Evolutionary conservation across 2,329 filamentous ascomycete genomes (phyloP).

Genomic region (Bipolaris gigantea): DNA sequence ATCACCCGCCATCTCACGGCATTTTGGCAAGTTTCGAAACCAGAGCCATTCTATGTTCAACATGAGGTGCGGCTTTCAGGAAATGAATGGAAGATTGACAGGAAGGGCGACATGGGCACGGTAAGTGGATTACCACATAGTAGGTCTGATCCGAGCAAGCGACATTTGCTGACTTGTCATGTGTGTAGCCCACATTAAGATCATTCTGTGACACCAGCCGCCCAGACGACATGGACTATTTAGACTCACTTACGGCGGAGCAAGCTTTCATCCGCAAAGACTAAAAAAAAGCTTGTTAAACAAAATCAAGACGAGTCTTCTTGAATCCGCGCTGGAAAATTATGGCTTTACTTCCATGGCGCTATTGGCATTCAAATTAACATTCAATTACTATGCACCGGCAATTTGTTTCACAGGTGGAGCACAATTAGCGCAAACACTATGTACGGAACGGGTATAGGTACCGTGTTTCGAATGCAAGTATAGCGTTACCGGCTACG

Average conservation of each 20-base stretch:
- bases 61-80: slow-evolving; percentile 21
- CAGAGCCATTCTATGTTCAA: slow-evolving; percentile 26
- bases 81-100: slow-evolving; percentile 19
- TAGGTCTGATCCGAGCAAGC: neutral
- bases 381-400: slow-evolving; percentile 27
- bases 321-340: slow-evolving; percentile 15
- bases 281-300: neutral
- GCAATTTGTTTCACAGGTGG: slow-evolving; percentile 19
- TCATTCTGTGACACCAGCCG: neutral
- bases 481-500: neutral
- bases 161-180: neutral
- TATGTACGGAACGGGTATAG: neutral
- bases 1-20: slow-evolving; percentile 23
- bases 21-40: slow-evolving; percentile 10
- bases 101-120: slow-evolving; percentile 21
- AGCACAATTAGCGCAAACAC: slow-evolving; percentile 13
- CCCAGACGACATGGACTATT: slow-evolving; percentile 14
- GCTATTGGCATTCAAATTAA: slow-evolving; percentile 19
- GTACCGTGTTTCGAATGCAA: slow-evolving; percentile 8
- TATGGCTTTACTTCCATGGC: neutral
- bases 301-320: neutral
- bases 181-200: slow-evolving; percentile 6
- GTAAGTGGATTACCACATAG: slow-evolving; percentile 17
- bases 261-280: slow-evolving; percentile 20
- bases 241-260: slow-evolving; percentile 8